Evolutionary conservation across 805 yeast genomes (phyloP), one percentile per base, ranked within the genome.

Genomic region (Lachancea cidri): DNA sequence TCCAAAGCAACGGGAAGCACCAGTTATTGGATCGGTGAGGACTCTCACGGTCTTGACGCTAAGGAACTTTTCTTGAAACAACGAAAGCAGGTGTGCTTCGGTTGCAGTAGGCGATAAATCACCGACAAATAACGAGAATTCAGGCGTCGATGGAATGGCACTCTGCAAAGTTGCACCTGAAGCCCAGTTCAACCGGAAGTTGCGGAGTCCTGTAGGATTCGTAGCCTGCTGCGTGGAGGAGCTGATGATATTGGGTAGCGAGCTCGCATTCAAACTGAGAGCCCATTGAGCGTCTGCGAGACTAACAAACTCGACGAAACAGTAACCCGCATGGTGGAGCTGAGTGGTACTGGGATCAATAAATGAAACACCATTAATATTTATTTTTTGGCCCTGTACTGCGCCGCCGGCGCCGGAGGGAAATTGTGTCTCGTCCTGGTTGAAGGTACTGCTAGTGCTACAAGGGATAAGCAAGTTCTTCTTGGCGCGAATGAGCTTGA

Each of bases 1-100:
- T 0, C 93, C 93, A 63, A 83, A 83, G 53, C 93, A 82, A 49
- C 91, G 68, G 2, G 87, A 80, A 20, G 81, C 74, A 0, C 89
- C 89, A 11, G 83, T 74, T 4, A 84, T 74, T 2, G 93, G 93
- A 56, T 84, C 91, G 0, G 93, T 83, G 91, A 84, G 84, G 8
- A 84, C 91, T 45, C 93, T 67, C 5, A 84, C 93, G 2, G 93
- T 83, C 52, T 82, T 83, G 30, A 84, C 82, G 6, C 86, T 75
- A 38, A 67, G 67, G 63, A 75, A 84, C 43, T 72, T 72, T 33
- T 76, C 73, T 58, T 83, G 91, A 59, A 84, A 84, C 38, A 84
- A 67, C 17, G 86, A 79, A 36, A 84, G 63, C 43, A 84, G 62
- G 58, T 83, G 89, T 4, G 89, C 89, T 58, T 84, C 93, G 0